Base-by-base conservation (phyloP, 208 protist genomes). In the Trypanosoma scelopori region DNA sequence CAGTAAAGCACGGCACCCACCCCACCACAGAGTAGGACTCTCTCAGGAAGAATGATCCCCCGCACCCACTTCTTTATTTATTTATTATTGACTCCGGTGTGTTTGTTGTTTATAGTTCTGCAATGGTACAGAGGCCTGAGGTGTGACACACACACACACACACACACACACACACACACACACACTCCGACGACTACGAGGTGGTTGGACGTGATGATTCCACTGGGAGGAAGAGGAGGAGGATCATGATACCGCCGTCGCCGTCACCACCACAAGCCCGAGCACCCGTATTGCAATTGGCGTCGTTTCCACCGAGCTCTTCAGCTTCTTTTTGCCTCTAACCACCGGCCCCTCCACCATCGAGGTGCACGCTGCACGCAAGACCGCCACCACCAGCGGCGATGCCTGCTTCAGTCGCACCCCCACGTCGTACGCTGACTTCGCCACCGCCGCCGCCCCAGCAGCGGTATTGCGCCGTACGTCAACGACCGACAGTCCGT, bases 291-390 rank as follows among this genome's bases (percentile, higher is more conserved):
- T 47, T n/a, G 55, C 55, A 23, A 71, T 41, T 18, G 65, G 65
- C 22, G 56, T 42, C 48, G 28, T 56, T 39, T 43, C 20, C n/a
- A 23, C 53, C 53, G 20, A 28, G 6, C 12, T 1, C 15, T 66
- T 39, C n/a, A 57, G 23, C 28, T 13, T 47, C 22, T 6, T 46
- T 28, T 22, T 23, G n/a, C 23, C 53, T 22, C 15, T 43, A 9
- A 30, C 12, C 43, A 55, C 15, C 16, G 32, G 28, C 22, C 48
- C 56, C 27, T 59, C 37, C 25, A 47, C 35, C 37, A 59, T 30
- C 7, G 67, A 43, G 16, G 58, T 57, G 46, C 67, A 72, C 42
- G 67, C 56, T 0, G 57, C 67, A 6, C 67, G 67, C 18, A 72
- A 37, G 9, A 42, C 58, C 20, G 48, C 30, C 18, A 72, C 15